Percentiles rank a stretch among this genome's conserved stretches.
Evolutionary conservation across 169 alveolate species (phyloP).

Genomic region (Eimeria maxima): DNA sequence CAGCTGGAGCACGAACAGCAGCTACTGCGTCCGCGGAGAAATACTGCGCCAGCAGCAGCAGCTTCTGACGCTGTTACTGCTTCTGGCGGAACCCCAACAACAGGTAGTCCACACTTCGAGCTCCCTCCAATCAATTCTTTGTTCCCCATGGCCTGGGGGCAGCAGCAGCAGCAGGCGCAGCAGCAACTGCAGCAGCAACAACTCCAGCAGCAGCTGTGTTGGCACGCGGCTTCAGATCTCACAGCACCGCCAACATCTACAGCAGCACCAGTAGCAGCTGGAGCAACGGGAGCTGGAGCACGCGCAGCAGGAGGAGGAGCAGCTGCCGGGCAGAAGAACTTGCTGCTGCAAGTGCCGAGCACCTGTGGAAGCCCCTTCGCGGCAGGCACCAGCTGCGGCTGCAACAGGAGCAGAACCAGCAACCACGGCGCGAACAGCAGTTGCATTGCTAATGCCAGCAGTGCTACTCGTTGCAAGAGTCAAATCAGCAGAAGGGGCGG

Average conservation of each 20-base stretch:
- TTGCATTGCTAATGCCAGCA: neutral
- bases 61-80: slow-evolving; percentile 12
- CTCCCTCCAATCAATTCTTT: neutral
- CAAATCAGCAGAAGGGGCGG: slow-evolving; percentile 36
- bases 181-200: neutral
- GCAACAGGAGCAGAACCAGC: neutral
- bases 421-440: neutral
- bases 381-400: slow-evolving; percentile 25
- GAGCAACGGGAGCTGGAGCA: neutral
- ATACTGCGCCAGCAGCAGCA: slow-evolving; percentile 46
- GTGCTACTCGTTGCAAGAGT: slow-evolving; percentile 27
- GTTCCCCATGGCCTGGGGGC: neutral
- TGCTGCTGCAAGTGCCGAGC: slow-evolving; percentile 60
- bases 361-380: neutral
- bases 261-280: neutral
- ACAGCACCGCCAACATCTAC: neutral
- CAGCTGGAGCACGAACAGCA: slow-evolving; percentile 8
- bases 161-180: slow-evolving; percentile 41
- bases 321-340: slow-evolving; percentile 5
- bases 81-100: neutral
- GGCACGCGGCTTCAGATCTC: neutral
- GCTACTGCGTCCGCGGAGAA: slow-evolving; percentile 23
- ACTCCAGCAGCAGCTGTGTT: neutral
- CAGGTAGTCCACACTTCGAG: neutral
- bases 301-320: neutral